phyloP scores from a whole-genome alignment of 2,329 filamentous ascomycete species.

The Exophiala sp. region DNA sequence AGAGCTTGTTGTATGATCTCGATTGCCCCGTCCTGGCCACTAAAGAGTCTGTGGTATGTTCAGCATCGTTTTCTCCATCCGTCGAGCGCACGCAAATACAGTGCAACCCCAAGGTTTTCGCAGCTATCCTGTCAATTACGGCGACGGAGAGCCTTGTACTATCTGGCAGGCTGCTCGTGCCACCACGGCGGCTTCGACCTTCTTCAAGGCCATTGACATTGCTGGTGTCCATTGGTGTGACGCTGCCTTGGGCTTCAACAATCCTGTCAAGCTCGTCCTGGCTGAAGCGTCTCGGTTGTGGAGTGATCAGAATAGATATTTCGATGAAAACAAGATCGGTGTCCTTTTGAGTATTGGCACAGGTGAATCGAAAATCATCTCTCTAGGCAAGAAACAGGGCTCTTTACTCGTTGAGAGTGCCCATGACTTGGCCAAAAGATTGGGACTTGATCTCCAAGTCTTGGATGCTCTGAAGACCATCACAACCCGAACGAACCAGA shows the following conservation, averaged over 20 bases:
- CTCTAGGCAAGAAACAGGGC: not conserved
- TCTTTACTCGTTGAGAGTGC: not conserved
- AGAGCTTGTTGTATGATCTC: too few species aligned
- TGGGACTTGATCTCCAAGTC: not conserved
- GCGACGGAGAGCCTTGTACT: conserved; percentile 13
- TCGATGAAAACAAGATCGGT: not conserved
- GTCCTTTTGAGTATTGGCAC: conserved; percentile 13
- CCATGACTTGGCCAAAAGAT: not conserved
- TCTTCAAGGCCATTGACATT: conserved; percentile 41
- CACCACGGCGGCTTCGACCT: conserved; percentile 39
- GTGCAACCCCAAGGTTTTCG: conserved; percentile 6
- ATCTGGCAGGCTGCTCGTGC: conserved; percentile 44
- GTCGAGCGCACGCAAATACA: not conserved
- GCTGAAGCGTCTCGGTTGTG: conserved; percentile 38
- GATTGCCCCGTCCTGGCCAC: too few species aligned
- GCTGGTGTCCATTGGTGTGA: conserved; percentile 39
- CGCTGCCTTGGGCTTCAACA: conserved; percentile 42
- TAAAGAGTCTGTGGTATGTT: too few species aligned
- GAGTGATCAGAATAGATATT: conserved; percentile 18
- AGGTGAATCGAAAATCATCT: conserved; percentile 30
- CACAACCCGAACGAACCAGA: conserved; percentile 17
- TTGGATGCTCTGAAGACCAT: conserved; percentile 5
- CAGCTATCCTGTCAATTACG: conserved; percentile 27
- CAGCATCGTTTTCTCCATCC: not conserved
- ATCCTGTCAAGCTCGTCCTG: conserved; percentile 42